Conservation (phyloP, 495 filamentous ascomycete species). For the Trypethelium eluteriae region DNA sequence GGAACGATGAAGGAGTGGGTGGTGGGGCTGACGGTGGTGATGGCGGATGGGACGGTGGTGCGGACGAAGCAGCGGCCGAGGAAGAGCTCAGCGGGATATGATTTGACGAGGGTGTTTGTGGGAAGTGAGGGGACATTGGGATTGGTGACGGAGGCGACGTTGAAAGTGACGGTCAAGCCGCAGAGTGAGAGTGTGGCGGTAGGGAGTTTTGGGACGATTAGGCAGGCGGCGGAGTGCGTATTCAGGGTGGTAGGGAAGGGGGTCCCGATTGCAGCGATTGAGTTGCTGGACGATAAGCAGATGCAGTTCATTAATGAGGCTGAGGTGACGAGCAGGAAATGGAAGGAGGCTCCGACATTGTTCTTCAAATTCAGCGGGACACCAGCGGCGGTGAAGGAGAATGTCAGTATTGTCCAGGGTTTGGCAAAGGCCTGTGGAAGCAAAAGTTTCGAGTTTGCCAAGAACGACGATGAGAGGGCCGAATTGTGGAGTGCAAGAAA, state of each 20-base stretch:
- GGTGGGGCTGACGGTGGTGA: conserved; percentile 77
- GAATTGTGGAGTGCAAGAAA: conserved; percentile 87
- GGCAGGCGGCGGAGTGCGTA: conserved; percentile 73
- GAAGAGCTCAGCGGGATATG: conserved; percentile 83
- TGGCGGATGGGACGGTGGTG: conserved; percentile 86
- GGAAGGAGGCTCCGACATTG: conserved; percentile 75
- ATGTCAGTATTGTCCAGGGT: conserved; percentile 61
- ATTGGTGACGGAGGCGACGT: conserved; percentile 75
- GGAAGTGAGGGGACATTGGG: conserved; percentile 91
- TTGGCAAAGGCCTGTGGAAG: conserved; percentile 57
- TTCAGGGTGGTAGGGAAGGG: conserved; percentile 71
- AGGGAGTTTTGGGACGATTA: conserved; percentile 67
- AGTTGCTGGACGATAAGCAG: conserved; percentile 88
- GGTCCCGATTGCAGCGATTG: conserved; percentile 78
- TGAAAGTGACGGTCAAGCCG: conserved; percentile 77
- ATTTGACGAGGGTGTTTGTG: conserved; percentile 75
- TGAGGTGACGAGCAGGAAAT: conserved; percentile 61
- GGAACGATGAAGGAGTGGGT: conserved; percentile 98
- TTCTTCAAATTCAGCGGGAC: conserved; percentile 95
- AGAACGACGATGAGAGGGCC: conserved; percentile 54
- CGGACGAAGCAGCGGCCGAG: conserved; percentile 72
- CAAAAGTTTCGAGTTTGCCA: conserved; percentile 72
- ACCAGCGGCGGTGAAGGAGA: conserved; percentile 66
- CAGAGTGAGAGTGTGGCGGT: conserved; percentile 75
- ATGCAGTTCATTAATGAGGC: conserved; percentile 86